A percentile compares a stretch with the other conserved stretches of the same genome.
Conservation (phyloP, 2,329 filamentous ascomycete species). For the Trichoderma simmonsii region DNA sequence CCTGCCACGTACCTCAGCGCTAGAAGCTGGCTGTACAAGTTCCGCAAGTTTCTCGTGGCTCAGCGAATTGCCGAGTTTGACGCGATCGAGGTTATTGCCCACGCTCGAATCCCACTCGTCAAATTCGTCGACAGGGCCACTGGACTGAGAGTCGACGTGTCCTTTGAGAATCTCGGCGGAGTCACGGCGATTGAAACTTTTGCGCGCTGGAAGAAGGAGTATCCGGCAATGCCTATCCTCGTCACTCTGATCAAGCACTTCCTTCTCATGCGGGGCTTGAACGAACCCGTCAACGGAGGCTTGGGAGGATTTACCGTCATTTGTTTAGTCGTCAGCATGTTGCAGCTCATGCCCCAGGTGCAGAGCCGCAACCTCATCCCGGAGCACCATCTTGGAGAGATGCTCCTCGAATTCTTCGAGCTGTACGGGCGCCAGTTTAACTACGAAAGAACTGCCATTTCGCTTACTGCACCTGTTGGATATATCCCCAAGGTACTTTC, state of each 20-base stretch:
- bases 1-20: slow-evolving; percentile 45
- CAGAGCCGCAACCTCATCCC: slow-evolving; percentile 58
- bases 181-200: slow-evolving; percentile 79
- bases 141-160: slow-evolving; percentile 83
- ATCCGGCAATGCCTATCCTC: slow-evolving; percentile 80
- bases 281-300: slow-evolving; percentile 87
- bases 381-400: slow-evolving; percentile 69
- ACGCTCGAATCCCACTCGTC: slow-evolving; percentile 84
- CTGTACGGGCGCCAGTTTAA: slow-evolving; percentile 85
- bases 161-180: slow-evolving; percentile 88
- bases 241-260: slow-evolving; percentile 92
- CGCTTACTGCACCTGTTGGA: slow-evolving; percentile 64
- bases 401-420: slow-evolving; percentile 84
- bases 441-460: slow-evolving; percentile 66
- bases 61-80: slow-evolving; percentile 55
- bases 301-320: slow-evolving; percentile 93
- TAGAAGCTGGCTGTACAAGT: slow-evolving; percentile 58
- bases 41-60: slow-evolving; percentile 57
- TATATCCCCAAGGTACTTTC: slow-evolving; percentile 69
- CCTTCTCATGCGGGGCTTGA: slow-evolving; percentile 80
- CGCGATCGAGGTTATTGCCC: slow-evolving; percentile 64
- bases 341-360: slow-evolving; percentile 74
- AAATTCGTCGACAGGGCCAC: slow-evolving; percentile 83
- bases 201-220: slow-evolving; percentile 70
- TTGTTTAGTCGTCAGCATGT: slow-evolving; percentile 84